These are phyloP conservation scores for Yarrowia divulgata DNA, from an alignment of 805 yeast species.

Conservation along the genomic window DNA sequence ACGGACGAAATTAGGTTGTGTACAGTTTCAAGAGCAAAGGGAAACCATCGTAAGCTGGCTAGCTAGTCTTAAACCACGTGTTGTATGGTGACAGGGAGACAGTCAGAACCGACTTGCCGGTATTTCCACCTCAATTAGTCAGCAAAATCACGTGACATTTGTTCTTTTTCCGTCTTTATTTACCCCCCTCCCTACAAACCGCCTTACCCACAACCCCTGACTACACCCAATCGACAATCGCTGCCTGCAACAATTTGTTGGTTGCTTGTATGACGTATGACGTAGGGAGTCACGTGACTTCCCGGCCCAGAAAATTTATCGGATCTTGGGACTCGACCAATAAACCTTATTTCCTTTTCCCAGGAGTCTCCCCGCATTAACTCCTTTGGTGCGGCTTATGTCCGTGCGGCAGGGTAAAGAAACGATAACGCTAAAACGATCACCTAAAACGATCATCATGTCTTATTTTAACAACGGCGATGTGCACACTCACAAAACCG, in stretches of 20 bases:
- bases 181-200: no score
- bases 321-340: no score
- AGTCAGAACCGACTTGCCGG: no score
- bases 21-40: slow-evolving; percentile 1
- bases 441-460: not conserved
- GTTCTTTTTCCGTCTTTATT: no score
- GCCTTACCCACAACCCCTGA: no score
- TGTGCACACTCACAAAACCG: not conserved
- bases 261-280: slow-evolving; percentile 2
- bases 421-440: not conserved
- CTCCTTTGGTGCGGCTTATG: slow-evolving; percentile 8
- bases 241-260: not conserved
- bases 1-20: not conserved
- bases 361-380: not conserved
- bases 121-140: no score
- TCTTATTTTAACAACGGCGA: not conserved
- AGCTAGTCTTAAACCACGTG: no score
- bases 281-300: not conserved
- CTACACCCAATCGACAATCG: not conserved
- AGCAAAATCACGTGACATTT: no score
- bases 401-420: not conserved
- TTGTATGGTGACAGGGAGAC: no score
- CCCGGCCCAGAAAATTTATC: not conserved
- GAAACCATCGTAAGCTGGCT: no score
- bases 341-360: not conserved